Evolutionary conservation across 2,329 filamentous ascomycete species (phyloP).

Genomic region (Boeremia exigua): DNA sequence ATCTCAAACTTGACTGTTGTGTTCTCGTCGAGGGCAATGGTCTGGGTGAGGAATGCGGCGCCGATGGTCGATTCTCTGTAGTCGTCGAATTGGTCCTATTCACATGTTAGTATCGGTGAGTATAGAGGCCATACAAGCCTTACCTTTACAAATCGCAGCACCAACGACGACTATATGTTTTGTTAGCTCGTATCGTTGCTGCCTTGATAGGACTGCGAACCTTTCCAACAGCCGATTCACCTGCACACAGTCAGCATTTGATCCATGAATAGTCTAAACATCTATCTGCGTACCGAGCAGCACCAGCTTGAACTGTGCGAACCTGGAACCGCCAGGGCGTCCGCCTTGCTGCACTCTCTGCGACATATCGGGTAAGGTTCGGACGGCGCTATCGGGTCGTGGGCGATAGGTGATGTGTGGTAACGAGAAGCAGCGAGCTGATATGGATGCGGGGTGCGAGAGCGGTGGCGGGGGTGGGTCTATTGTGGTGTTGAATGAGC

Average conservation of each 20-base stretch:
- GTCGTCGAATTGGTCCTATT: constrained; percentile 96
- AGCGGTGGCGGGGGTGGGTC: constrained; percentile 15
- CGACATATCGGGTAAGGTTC: constrained; percentile 68
- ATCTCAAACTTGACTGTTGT: constrained; percentile 99
- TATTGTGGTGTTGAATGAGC: constrained; percentile 16
- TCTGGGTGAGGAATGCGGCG: constrained; percentile 98
- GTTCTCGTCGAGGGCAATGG: constrained; percentile 95
- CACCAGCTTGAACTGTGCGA: constrained; percentile 99
- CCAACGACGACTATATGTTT: constrained; percentile 82
- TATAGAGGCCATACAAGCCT: constrained; percentile 27
- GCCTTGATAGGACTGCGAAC: constrained; percentile 57
- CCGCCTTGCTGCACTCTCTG: constrained; percentile 77
- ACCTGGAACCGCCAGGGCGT: constrained; percentile 71
- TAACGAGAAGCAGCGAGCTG: background rate
- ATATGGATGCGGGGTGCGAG: constrained; percentile 10
- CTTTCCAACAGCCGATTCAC: constrained; percentile 99
- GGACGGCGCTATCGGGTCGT: constrained; percentile 31
- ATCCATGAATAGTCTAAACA: background rate
- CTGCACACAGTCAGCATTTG: constrained; percentile 58
- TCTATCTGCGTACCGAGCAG: constrained; percentile 74
- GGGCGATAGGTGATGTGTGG: constrained; percentile 8
- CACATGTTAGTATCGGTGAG: background rate
- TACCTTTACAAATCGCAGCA: constrained; percentile 97
- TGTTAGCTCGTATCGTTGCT: constrained; percentile 39
- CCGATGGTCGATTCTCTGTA: constrained; percentile 98